Evolutionary conservation across 2,329 filamentous ascomycete genomes (phyloP).

Genomic region (Dothideomycetes sp.): DNA sequence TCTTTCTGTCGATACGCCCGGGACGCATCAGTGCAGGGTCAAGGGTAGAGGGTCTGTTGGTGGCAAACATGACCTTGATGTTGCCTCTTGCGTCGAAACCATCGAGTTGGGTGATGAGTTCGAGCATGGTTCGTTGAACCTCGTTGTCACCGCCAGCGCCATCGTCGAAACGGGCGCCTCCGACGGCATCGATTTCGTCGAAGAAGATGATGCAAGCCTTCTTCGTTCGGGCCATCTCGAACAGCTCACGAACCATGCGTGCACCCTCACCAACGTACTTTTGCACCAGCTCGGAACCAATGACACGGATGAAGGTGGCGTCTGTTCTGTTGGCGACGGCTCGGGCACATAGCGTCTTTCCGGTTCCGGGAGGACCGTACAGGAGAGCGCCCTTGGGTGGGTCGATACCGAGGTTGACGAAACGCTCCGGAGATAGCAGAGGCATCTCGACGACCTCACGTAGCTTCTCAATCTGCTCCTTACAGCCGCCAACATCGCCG

Average conservation of each 20-base stretch:
- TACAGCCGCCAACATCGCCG: conserved; percentile 96
- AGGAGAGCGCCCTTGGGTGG: conserved; percentile 94
- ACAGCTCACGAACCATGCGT: conserved; percentile 95
- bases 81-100: conserved; percentile 94
- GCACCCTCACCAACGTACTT: conserved; percentile 99
- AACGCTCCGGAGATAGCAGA: conserved; percentile 86
- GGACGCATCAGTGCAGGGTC: conserved; percentile 97
- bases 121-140: conserved; percentile 95
- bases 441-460: conserved; percentile 99
- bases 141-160: conserved; percentile 96
- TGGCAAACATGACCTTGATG: conserved; percentile 99
- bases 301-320: conserved; percentile 96
- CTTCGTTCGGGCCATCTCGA: conserved; percentile 99
- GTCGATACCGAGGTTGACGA: conserved; percentile 97
- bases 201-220: conserved; percentile 99
- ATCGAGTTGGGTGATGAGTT: conserved; percentile 92
- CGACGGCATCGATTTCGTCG: conserved; percentile 94
- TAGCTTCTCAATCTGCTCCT: conserved; percentile 98
- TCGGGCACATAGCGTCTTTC: conserved; percentile 94
- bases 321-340: conserved; percentile 97
- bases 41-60: conserved; percentile 88
- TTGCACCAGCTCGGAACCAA: conserved; percentile 93
- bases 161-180: conserved; percentile 91
- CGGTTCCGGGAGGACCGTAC: conserved; percentile 95
- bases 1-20: conserved; percentile 95